A percentile compares a stretch with the other conserved stretches of the same genome.
phyloP scores from a whole-genome alignment of 805 yeast genomes.

The Yamadazyma sp. region DNA sequence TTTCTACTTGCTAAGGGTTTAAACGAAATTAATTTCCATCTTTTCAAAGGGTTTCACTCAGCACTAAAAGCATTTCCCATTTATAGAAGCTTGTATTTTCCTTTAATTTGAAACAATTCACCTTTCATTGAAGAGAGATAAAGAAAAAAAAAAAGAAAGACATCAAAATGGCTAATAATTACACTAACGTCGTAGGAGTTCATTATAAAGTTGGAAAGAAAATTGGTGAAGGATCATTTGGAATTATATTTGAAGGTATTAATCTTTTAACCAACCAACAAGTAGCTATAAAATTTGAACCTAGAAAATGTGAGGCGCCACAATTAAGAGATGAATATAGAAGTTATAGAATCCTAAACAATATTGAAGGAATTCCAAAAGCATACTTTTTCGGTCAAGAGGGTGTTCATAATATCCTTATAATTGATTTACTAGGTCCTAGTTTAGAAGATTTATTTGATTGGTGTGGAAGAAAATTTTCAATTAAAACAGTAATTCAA shows the following conservation, averaged over 20 bases:
- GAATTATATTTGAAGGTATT: constrained; percentile 78
- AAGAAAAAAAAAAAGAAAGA: no score
- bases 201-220: constrained; percentile 81
- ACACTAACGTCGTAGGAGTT: constrained; percentile 42
- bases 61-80: no score
- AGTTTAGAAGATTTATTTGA: constrained; percentile 80
- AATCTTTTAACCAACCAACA: constrained; percentile 61
- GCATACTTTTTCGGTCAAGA: constrained; percentile 86
- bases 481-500: constrained; percentile 69
- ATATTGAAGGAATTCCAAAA: constrained; percentile 72
- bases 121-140: no score
- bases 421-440: constrained; percentile 76
- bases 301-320: constrained; percentile 79
- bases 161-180: constrained; percentile 10
- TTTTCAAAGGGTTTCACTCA: no score
- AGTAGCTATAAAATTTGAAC: constrained; percentile 81
- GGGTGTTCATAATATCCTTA: constrained; percentile 74
- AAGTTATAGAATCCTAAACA: constrained; percentile 69
- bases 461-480: constrained; percentile 80
- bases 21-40: no score
- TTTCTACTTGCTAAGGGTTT: no score
- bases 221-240: constrained; percentile 87
- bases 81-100: no score
- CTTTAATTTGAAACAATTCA: no score
- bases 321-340: constrained; percentile 79